A percentile compares a stretch with the other conserved stretches of the same genome.
Conservation (phyloP, 2,329 filamentous ascomycete genomes). For the Cladosporium sp. region DNA sequence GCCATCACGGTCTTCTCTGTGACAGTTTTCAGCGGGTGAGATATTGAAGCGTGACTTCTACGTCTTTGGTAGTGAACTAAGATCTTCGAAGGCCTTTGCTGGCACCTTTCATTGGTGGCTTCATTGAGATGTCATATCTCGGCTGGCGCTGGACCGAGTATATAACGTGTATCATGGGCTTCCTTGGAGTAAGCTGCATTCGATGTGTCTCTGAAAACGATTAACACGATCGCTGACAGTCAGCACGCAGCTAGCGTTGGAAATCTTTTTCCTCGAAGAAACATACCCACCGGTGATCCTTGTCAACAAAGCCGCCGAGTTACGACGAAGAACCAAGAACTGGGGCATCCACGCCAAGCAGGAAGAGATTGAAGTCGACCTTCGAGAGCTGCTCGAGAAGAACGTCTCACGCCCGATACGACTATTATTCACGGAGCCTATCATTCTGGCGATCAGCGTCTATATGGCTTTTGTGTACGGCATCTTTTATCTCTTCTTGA, state of each 20-base stretch:
- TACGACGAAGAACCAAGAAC: conserved; percentile 35
- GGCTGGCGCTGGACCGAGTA: conserved; percentile 46
- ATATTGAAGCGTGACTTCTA: neutral
- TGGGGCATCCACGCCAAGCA: conserved; percentile 39
- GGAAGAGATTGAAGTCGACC: conserved; percentile 35
- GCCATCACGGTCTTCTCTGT: conserved; percentile 37
- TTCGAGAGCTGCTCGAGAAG: conserved; percentile 37
- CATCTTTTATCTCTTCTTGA: conserved; percentile 43
- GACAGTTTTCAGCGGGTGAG: conserved; percentile 30
- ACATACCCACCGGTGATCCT: conserved; percentile 39
- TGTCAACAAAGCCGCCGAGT: conserved; percentile 35
- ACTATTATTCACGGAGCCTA: conserved; percentile 46
- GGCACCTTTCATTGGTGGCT: conserved; percentile 41
- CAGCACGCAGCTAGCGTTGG: conserved; percentile 12
- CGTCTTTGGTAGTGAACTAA: neutral
- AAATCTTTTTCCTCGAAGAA: conserved; percentile 37
- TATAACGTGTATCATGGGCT: conserved; percentile 40
- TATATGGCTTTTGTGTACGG: conserved; percentile 41
- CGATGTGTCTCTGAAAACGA: neutral
- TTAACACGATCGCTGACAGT: neutral
- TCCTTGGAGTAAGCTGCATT: conserved; percentile 20
- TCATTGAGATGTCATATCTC: conserved; percentile 36
- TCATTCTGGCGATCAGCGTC: conserved; percentile 40
- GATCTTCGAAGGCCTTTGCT: conserved; percentile 32
- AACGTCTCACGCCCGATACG: conserved; percentile 37